A percentile compares a stretch with the other conserved stretches of the same genome.
phyloP scores from a whole-genome alignment of 1,139 yeast genomes.

The Entelexis sorbosivorans region DNA sequence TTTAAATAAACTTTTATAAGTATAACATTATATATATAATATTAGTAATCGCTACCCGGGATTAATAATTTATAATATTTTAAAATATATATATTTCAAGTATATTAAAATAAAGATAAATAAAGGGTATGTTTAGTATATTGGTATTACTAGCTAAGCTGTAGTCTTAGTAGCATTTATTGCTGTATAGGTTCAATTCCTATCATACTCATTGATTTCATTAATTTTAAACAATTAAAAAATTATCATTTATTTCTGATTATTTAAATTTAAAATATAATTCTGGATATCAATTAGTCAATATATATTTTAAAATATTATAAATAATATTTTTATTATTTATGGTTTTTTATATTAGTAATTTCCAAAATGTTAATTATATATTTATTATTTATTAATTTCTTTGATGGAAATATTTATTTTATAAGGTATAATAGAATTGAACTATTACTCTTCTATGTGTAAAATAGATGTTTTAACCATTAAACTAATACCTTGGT shows the following conservation, averaged over 20 bases:
- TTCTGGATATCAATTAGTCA: too few relatives aligned
- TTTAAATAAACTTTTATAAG: too few relatives aligned
- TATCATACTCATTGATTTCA: background rate
- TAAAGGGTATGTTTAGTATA: background rate
- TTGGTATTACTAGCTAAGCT: slow-evolving; percentile 1
- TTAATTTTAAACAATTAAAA: too few relatives aligned
- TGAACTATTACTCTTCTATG: slow-evolving; percentile 1
- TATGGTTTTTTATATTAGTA: background rate
- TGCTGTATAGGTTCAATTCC: background rate
- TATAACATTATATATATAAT: too few relatives aligned
- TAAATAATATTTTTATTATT: background rate
- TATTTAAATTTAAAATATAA: too few relatives aligned
- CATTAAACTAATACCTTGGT: slow-evolving; percentile 1
- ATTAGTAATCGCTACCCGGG: too few relatives aligned
- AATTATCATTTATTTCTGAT: too few relatives aligned
- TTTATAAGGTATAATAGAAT: background rate
- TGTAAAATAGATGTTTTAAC: background rate
- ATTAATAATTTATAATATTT: too few relatives aligned
- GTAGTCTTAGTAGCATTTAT: background rate
- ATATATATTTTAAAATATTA: too few relatives aligned
- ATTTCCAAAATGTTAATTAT: background rate
- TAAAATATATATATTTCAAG: background rate
- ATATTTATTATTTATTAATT: background rate
- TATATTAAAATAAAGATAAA: background rate
- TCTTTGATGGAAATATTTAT: too few relatives aligned